A percentile compares a stretch with the other conserved stretches of the same genome.
These are phyloP conservation scores for Stellera chamaejasme DNA, from an alignment of 345 rosid species.

Conservation along the genomic window DNA sequence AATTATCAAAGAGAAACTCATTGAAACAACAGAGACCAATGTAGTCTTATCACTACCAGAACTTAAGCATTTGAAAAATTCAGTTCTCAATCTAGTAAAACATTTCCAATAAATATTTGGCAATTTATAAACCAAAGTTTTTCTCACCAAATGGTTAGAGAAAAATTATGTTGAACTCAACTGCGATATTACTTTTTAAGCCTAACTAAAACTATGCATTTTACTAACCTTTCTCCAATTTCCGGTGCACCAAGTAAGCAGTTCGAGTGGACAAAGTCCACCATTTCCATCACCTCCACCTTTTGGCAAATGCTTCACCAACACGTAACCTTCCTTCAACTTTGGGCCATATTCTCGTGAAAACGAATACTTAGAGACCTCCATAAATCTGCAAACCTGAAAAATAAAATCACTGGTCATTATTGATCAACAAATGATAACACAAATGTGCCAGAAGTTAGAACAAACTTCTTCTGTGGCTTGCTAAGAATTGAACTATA, in stretches of 20 bases:
- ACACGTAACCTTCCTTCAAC: constrained; percentile 82
- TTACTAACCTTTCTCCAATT: constrained; percentile 60
- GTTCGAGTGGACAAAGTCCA: constrained; percentile 39
- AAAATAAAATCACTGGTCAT: not conserved
- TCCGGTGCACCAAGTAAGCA: constrained; percentile 45
- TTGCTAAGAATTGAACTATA: constrained; percentile 5
- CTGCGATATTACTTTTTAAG: too few species aligned
- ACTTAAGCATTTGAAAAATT: too few species aligned
- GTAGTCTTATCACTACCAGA: too few species aligned
- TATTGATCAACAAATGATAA: not conserved
- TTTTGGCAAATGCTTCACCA: constrained; percentile 56
- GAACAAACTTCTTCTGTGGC: not conserved
- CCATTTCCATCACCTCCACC: constrained; percentile 19
- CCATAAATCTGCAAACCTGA: constrained; percentile 93
- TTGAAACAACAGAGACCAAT: too few species aligned
- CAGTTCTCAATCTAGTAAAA: too few species aligned
- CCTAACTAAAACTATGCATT: too few species aligned
- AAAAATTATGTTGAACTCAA: too few species aligned
- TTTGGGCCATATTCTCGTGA: constrained; percentile 72
- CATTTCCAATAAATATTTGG: too few species aligned
- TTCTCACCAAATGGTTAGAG: too few species aligned
- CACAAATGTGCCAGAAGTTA: not conserved
- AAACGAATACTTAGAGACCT: constrained; percentile 86
- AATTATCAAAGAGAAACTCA: not conserved
- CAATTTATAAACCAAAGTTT: too few species aligned